These are phyloP conservation scores for Coprinopsis cinerea DNA, from an alignment of 768 basidiomycete species.

Conservation along the genomic window DNA sequence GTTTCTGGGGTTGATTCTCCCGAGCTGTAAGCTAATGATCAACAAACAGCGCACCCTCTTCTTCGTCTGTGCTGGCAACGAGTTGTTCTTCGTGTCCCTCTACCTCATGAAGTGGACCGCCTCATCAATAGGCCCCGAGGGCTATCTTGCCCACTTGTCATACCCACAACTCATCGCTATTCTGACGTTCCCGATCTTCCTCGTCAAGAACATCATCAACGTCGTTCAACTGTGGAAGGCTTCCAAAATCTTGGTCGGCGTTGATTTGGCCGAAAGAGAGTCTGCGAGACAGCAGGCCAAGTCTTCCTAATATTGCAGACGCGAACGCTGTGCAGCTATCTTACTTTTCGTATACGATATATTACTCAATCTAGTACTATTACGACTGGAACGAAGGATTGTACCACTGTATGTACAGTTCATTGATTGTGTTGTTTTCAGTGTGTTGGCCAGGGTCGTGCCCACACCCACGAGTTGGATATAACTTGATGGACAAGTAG, in stretches of 20 bases:
- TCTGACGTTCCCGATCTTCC: slow-evolving; percentile 60
- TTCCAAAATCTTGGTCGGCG: slow-evolving; percentile 87
- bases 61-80: slow-evolving; percentile 90
- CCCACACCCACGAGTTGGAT: too few relatives aligned
- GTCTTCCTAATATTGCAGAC: slow-evolving; percentile 15
- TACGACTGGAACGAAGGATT: slow-evolving; percentile 1
- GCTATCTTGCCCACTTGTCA: slow-evolving; percentile 37
- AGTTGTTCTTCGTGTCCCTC: slow-evolving; percentile 90
- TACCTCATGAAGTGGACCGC: slow-evolving; percentile 88
- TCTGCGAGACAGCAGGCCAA: slow-evolving; percentile 44
- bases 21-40: not conserved
- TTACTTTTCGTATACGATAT: slow-evolving; percentile 12
- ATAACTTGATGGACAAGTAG: too few relatives aligned
- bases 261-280: slow-evolving; percentile 83
- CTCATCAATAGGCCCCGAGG: slow-evolving; percentile 56
- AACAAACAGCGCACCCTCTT: slow-evolving; percentile 71
- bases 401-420: not conserved
- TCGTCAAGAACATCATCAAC: slow-evolving; percentile 88
- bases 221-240: slow-evolving; percentile 98
- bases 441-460: too few relatives aligned
- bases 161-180: slow-evolving; percentile 73
- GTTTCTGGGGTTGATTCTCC: slow-evolving; percentile 22
- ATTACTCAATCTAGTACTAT: slow-evolving; percentile 9
- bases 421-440: not conserved
- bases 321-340: not conserved